These are phyloP conservation scores for Seiridium unicorne DNA, from an alignment of 2,329 filamentous ascomycete genomes.

Conservation along the genomic window DNA sequence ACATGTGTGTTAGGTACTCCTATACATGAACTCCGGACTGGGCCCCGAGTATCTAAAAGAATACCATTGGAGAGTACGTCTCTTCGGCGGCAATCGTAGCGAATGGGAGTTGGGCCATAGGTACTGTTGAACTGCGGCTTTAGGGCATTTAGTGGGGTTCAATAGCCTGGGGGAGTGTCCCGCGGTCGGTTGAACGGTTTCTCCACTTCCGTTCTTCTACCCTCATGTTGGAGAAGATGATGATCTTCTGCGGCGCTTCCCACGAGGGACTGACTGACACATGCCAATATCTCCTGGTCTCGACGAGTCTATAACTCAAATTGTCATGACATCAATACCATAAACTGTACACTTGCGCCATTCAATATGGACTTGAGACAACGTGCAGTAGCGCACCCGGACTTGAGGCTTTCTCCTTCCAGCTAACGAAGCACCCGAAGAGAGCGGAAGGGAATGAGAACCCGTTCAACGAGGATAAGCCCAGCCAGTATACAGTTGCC, in stretches of 20 bases:
- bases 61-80: no score
- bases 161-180: neutral
- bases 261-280: neutral
- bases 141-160: neutral
- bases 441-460: neutral
- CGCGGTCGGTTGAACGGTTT: neutral
- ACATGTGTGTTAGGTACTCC: no score
- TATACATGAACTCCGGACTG: no score
- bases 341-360: neutral
- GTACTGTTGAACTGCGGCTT: neutral
- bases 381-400: neutral
- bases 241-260: neutral
- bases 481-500: no score
- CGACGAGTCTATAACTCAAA: neutral
- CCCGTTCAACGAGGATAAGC: no score
- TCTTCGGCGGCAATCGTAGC: no score
- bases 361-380: constrained; percentile 2
- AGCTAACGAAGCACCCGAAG: neutral
- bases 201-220: neutral
- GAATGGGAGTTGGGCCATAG: no score
- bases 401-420: neutral
- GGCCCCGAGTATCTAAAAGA: no score
- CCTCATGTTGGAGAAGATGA: neutral
- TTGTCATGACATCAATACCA: neutral
- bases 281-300: neutral